A percentile compares a stretch with the other conserved stretches of the same genome.
phyloP scores from a whole-genome alignment of 2,329 filamentous ascomycete genomes.

The Monosporascus ibericus region DNA sequence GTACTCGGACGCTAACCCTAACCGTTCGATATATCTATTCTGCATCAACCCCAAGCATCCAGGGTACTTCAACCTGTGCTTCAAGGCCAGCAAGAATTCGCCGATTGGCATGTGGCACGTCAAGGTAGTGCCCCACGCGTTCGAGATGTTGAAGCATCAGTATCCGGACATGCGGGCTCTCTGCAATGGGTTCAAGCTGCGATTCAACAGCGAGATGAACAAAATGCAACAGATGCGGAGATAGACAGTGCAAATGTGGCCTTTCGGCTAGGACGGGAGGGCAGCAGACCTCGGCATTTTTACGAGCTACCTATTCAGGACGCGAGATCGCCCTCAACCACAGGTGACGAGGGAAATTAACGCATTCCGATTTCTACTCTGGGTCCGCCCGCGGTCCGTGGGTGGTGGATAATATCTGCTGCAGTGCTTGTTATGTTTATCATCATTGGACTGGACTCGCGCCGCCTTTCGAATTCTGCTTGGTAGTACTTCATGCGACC shows the following conservation, averaged over 20 bases:
- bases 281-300: not conserved
- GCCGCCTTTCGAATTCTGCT: too few species aligned
- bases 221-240: conserved; percentile 45
- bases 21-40: conserved; percentile 89
- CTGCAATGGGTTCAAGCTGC: conserved; percentile 94
- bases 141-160: conserved; percentile 78
- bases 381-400: not conserved
- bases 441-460: not conserved
- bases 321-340: too few species aligned
- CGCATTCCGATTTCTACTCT: not conserved
- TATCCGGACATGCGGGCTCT: conserved; percentile 94
- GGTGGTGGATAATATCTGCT: not conserved
- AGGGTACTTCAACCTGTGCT: conserved; percentile 92
- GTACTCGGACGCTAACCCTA: conserved; percentile 94
- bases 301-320: too few species aligned
- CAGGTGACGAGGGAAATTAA: too few species aligned
- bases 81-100: conserved; percentile 79
- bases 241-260: conserved; percentile 2
- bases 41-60: conserved; percentile 89
- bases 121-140: conserved; percentile 87
- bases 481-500: not conserved
- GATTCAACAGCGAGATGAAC: conserved; percentile 60
- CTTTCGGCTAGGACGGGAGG: not conserved
- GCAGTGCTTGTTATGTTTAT: not conserved
- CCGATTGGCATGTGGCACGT: conserved; percentile 75